Evolutionary conservation across 2,329 filamentous ascomycete genomes (phyloP), one percentile per base, ranked within the genome.

Genomic region (Hansfordia pulvinata): DNA sequence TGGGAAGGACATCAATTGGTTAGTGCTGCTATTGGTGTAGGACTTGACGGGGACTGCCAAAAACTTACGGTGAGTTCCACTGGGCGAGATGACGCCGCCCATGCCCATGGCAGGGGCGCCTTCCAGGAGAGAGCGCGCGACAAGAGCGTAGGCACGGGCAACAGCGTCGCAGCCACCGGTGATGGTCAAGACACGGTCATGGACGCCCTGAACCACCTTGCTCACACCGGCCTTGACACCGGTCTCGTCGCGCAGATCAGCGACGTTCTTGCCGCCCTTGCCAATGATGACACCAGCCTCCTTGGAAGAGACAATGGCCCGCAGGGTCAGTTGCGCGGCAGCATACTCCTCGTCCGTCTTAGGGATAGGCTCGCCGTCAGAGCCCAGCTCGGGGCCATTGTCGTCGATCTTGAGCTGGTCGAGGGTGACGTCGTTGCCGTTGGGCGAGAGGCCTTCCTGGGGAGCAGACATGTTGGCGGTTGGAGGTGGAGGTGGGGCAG

Each of bases 251-350:
- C 90, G 79, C 36, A 98, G 69, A 48, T 96, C 88, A 25, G 90
- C 90, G 29, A 98, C 90, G 47, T 98, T 96, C 69, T 96, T 93
- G 50, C 90, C 90, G 31, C 79, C 85, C 62, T 98, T 98, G 56
- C 90, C 90, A 54, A 98, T 98, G 56, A 98, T 96, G 45, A 98
- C 85, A 49, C 90, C 90, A 33, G 90, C 90, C 60, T 98, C 90
- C 63, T 96, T 96, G 53, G 90, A 94, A 18, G 90, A 94, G 40
- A 98, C 90, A 51, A 98, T 94, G 43, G 90, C 90, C 52, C 90
- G 82, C 37, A 98, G 73, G 35, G 90, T 98, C 46, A 98, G 68
- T 57, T 92, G 82, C 27, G 86, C 76, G 52, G 85, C 74, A 27
- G 84, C 85, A 50, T 98, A 98, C 56, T 98, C 90, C 52, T 96